Evolutionary conservation across 1,284 basidiomycete species (phyloP).

Genomic region (Ustanciosporium gigantosporum): DNA sequence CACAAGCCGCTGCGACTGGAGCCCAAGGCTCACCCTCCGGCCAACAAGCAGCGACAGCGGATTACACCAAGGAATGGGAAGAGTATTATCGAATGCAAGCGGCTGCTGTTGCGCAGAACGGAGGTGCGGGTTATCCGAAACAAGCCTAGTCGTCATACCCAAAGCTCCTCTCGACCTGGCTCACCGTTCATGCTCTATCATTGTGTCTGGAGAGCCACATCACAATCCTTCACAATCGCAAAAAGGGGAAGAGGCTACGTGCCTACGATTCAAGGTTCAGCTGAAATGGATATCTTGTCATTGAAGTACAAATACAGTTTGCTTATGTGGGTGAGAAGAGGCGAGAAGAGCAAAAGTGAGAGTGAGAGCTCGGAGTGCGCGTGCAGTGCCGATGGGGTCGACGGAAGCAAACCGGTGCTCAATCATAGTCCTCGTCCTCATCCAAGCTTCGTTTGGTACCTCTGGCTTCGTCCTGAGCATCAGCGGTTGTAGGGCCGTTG

Average conservation of each 20-base stretch:
- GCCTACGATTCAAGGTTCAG: too few relatives aligned
- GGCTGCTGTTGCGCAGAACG: conserved; percentile 25
- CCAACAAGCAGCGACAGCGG: conserved; percentile 10
- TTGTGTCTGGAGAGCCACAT: too few relatives aligned
- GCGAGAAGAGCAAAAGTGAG: too few relatives aligned
- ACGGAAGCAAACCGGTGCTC: too few relatives aligned
- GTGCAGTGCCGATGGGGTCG: too few relatives aligned
- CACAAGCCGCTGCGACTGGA: conserved; percentile 30
- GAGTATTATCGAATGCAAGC: conserved; percentile 53
- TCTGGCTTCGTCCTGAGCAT: not conserved
- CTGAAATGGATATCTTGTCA: too few relatives aligned
- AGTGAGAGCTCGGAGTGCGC: too few relatives aligned
- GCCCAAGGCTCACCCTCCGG: conserved; percentile 9
- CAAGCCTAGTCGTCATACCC: not conserved
- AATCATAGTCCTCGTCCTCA: conserved; percentile 60
- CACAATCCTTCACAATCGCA: not conserved
- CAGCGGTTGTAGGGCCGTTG: not conserved
- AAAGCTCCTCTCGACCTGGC: too few relatives aligned
- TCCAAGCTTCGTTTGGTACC: conserved; percentile 55
- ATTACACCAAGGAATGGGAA: conserved; percentile 60
- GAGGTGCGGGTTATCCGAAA: conserved; percentile 6
- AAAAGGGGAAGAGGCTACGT: too few relatives aligned
- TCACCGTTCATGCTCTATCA: too few relatives aligned
- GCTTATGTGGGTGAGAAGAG: too few relatives aligned
- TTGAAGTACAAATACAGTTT: too few relatives aligned